Evolutionary conservation across 805 yeast genomes (phyloP), one percentile per base, ranked within the genome.

Genomic region (Limtongozyma cylindracea): DNA sequence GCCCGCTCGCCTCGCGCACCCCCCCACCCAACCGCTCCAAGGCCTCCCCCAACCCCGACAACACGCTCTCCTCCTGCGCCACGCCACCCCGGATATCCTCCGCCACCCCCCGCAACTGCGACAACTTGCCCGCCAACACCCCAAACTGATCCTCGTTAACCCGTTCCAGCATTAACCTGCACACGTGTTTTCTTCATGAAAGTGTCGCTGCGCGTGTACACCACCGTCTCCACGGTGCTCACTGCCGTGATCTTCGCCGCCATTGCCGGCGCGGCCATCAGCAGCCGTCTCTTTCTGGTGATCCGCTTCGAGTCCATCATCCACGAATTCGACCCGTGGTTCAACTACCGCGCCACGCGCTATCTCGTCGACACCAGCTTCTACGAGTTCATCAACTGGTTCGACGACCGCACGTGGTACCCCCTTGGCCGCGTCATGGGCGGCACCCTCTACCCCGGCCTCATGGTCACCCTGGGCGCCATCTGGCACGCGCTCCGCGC

Each of bases 341-440:
- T 77, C 61, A 88, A 88, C 47, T 88, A 63, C 53, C 56, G 98
- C 31, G 98, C 98, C 20, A 76, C 98, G n/a, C 73, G 74, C 44
- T 78, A 77, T 44, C 58, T 88, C 31, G 91, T 78, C 15, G 53
- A 62, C 20, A 66, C 78, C 38, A 70, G 88, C 5, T 84, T 65
- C 45, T 72, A 80, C 53, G 82, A 80, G 32, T 91, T 88, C 39
- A 57, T 91, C 38, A 88, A 88, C 45, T 88, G 98, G 98, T 88
- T 88, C 38, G 98, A 88, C 43, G 95, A 84, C 43, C 65, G 93
- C 41, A 84, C 98, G 11, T 88, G 99, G 99, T 88, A 88, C 45
- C 99, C 99, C 11, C 56, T 88, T 32, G 99, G 99, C 11, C 64
- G 99, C 50, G 98, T 88, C 38, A 88, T 98, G 8, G 99, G 99